Evolutionary conservation across 129 eudicot species (phyloP).

Genomic region (Ambrosia trifida): DNA sequence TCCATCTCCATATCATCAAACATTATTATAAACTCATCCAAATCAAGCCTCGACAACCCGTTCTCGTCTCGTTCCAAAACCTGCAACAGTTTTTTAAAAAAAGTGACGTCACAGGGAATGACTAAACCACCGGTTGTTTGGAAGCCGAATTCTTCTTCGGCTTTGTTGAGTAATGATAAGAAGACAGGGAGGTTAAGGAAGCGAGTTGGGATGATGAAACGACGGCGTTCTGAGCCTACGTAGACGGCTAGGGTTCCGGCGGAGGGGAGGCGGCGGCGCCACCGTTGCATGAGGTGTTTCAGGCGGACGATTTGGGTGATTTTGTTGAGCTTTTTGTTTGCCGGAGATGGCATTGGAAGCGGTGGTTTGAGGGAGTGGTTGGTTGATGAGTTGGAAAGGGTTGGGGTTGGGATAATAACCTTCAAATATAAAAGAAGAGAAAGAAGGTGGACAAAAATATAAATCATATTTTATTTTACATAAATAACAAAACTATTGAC

Average conservation of each 20-base stretch:
- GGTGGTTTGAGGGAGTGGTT: conserved; percentile 20
- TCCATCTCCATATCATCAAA: conserved; percentile 21
- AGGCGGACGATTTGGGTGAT: conserved; percentile 53
- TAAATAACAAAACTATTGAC: too few relatives aligned
- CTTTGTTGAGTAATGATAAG: conserved; percentile 41
- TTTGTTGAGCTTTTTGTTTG: conserved; percentile 38
- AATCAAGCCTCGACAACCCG: conserved; percentile 22
- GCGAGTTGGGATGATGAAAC: conserved; percentile 58
- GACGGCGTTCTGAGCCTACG: conserved; percentile 46
- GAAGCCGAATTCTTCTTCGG: conserved; percentile 60
- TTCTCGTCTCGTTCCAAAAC: conserved; percentile 43
- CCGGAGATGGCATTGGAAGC: conserved; percentile 44
- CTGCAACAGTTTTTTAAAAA: conserved; percentile 32
- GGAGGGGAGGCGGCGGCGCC: conserved; percentile 43
- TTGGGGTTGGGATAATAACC: not conserved
- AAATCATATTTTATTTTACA: not conserved
- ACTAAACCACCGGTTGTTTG: conserved; percentile 43
- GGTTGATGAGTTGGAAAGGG: conserved; percentile 1
- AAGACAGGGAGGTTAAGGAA: conserved; percentile 55
- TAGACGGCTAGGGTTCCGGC: conserved; percentile 50
- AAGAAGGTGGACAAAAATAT: too few relatives aligned
- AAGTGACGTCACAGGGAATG: conserved; percentile 45
- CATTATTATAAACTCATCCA: conserved; percentile 38
- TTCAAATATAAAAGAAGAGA: not conserved
- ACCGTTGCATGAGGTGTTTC: conserved; percentile 46